Conservation (phyloP, 2,329 filamentous ascomycete species). For the Onygenales sp. region DNA sequence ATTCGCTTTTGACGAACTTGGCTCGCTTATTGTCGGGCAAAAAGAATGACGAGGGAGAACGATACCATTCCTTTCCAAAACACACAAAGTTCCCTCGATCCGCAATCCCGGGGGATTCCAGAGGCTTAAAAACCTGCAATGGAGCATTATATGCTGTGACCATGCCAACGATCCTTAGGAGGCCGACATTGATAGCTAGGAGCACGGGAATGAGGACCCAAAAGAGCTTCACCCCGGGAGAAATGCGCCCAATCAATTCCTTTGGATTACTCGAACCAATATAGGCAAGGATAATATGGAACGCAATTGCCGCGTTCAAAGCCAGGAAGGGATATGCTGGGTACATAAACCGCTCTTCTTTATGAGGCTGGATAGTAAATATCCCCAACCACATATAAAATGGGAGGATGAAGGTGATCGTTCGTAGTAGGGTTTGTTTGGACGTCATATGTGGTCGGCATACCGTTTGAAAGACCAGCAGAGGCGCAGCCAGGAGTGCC, state of each 20-base stretch:
- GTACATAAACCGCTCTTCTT: constrained; percentile 98
- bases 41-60: constrained; percentile 89
- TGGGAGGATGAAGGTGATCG: constrained; percentile 66
- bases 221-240: constrained; percentile 62
- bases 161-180: constrained; percentile 65
- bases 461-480: constrained; percentile 65
- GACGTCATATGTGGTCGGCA: constrained; percentile 52
- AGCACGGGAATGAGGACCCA: constrained; percentile 53
- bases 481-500: constrained; percentile 62
- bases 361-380: constrained; percentile 88
- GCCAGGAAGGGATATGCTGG: constrained; percentile 85
- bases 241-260: constrained; percentile 60
- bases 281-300: constrained; percentile 70
- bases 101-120: constrained; percentile 43
- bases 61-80: constrained; percentile 96
- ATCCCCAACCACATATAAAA: constrained; percentile 94
- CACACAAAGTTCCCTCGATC: constrained; percentile 63
- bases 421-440: constrained; percentile 62
- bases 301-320: constrained; percentile 74
- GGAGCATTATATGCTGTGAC: constrained; percentile 79
- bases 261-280: constrained; percentile 62
- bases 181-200: constrained; percentile 54
- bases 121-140: constrained; percentile 48
- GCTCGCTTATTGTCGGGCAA: constrained; percentile 72
- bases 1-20: constrained; percentile 87